Conservation (phyloP, 192 early-diverging fungal species). For the Mortierella hygrophila region DNA sequence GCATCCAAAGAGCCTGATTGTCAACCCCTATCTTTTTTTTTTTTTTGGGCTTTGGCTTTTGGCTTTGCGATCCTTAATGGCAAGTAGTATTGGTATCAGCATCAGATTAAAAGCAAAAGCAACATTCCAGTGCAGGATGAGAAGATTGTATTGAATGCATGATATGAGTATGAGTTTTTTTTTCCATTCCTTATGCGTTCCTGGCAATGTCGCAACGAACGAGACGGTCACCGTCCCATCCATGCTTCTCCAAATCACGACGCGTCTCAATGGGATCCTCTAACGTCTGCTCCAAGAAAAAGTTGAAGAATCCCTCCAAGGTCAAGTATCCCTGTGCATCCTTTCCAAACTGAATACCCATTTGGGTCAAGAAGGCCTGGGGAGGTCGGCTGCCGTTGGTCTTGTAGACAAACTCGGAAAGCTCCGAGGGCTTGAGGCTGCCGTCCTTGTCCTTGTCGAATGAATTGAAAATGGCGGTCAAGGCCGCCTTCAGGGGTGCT, state of each 20-base stretch:
- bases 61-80: too few species aligned
- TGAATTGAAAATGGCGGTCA: slow-evolving; percentile 58
- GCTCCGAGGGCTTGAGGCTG: slow-evolving; percentile 55
- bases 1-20: background rate
- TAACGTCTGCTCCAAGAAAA: slow-evolving; percentile 68
- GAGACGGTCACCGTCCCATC: slow-evolving; percentile 61
- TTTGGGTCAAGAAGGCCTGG: slow-evolving; percentile 63
- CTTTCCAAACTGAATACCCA: slow-evolving; percentile 65
- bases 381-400: slow-evolving; percentile 68
- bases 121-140: background rate
- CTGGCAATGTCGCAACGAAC: slow-evolving; percentile 45
- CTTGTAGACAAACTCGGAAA: slow-evolving; percentile 60
- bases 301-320: slow-evolving; percentile 64
- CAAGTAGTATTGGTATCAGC: background rate
- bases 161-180: background rate
- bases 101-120: background rate
- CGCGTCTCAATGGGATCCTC: slow-evolving; percentile 70
- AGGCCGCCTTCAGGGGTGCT: slow-evolving; percentile 43
- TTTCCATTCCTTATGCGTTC: slow-evolving; percentile 25
- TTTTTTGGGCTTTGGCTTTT: too few species aligned
- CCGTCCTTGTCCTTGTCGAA: slow-evolving; percentile 67
- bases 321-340: slow-evolving; percentile 60
- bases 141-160: background rate
- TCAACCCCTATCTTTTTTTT: too few species aligned
- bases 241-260: slow-evolving; percentile 64